phyloP scores from a whole-genome alignment of 75 land plant genomes.

The Cryptomeria japonica region DNA sequence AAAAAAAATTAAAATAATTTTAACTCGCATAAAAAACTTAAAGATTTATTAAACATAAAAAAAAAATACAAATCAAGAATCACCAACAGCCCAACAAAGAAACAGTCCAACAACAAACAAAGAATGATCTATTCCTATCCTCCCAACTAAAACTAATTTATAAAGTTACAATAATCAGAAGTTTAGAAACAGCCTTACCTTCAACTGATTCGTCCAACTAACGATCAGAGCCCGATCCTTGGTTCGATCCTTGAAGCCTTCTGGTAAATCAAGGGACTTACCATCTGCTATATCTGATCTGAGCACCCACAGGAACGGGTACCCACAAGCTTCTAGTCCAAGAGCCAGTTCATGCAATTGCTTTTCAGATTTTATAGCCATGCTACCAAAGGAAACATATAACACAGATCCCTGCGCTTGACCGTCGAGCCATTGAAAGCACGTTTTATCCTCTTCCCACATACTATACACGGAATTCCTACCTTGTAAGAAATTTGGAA shows the following conservation, averaged over 20 bases:
- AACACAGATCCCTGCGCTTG: constrained; percentile 11
- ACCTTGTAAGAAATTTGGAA: neutral
- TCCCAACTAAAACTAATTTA: too few species aligned
- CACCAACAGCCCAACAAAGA: too few species aligned
- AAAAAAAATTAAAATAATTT: too few species aligned
- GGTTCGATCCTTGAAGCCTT: constrained; percentile 12
- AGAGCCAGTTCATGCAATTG: constrained; percentile 15
- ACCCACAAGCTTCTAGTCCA: constrained; percentile 6
- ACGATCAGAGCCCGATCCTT: constrained; percentile 4
- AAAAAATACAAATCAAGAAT: too few species aligned
- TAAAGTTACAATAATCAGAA: too few species aligned
- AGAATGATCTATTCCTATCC: too few species aligned
- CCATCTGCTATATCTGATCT: too few species aligned
- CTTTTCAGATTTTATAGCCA: neutral
- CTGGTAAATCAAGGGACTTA: neutral
- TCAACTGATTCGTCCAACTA: constrained; percentile 12
- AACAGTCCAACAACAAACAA: too few species aligned
- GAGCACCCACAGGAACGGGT: constrained; percentile 24
- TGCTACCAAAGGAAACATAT: constrained; percentile 23
- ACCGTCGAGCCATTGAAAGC: constrained; percentile 16
- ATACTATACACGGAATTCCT: neutral
- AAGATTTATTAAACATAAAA: too few species aligned
- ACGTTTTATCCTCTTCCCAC: constrained; percentile 23
- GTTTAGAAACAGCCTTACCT: neutral
- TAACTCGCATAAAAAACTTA: too few species aligned